A percentile compares a stretch with the other conserved stretches of the same genome.
Conservation (phyloP, 495 filamentous ascomycete genomes). For the Cercophora newfieldiana region DNA sequence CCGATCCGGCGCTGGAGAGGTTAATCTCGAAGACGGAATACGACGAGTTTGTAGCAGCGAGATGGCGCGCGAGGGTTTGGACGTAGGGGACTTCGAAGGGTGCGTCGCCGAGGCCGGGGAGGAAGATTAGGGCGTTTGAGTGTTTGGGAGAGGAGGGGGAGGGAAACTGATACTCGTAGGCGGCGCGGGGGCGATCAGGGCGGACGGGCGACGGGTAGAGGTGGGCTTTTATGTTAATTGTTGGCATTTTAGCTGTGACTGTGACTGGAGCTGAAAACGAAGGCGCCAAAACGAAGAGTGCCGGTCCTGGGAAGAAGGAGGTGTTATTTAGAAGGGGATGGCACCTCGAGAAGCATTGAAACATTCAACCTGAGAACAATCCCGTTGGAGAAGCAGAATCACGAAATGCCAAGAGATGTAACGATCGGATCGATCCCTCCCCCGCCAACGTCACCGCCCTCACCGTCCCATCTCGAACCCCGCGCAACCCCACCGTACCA, state of each 20-base stretch:
- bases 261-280: no score
- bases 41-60: conserved; percentile 3
- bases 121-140: conserved; percentile 72
- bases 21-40: conserved; percentile 48
- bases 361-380: no score
- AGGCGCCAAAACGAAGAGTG: no score
- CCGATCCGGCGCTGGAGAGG: conserved; percentile 58
- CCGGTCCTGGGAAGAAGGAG: no score
- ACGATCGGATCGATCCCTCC: not conserved
- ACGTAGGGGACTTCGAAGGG: conserved; percentile 66
- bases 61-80: conserved; percentile 61
- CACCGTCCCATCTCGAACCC: not conserved
- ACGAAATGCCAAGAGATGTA: not conserved
- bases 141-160: not conserved
- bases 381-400: not conserved
- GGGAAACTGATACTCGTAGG: conserved; percentile 37
- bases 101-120: conserved; percentile 82
- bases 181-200: conserved; percentile 23
- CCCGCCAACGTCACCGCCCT: not conserved
- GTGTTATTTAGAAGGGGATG: no score
- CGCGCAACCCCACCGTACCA: no score
- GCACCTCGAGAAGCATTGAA: no score
- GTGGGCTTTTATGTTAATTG: conserved; percentile 39
- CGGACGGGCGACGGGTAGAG: conserved; percentile 29
- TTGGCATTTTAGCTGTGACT: conserved; percentile 8